A percentile compares a stretch with the other conserved stretches of the same genome.
These are phyloP conservation scores for Haemoproteus tartakovskyi DNA, from an alignment of 169 alveolate genomes.

Conservation along the genomic window DNA sequence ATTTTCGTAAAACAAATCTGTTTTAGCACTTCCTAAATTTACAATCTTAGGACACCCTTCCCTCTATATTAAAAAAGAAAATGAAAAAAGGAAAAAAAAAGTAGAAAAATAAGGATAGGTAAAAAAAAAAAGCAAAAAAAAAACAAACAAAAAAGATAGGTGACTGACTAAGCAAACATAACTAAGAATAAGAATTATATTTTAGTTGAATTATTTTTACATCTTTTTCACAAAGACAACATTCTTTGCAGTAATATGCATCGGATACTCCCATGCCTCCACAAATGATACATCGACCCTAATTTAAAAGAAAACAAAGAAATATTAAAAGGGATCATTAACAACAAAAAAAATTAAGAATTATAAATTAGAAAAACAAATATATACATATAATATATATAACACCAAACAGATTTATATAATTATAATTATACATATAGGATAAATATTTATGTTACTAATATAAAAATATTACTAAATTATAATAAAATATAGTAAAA, in stretches of 20 bases:
- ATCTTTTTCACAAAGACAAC: slow-evolving; percentile 97
- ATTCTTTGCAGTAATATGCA: slow-evolving; percentile 98
- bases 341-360: no score
- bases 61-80: slow-evolving; percentile 71
- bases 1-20: slow-evolving; percentile 96
- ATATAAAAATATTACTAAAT: no score
- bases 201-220: no score
- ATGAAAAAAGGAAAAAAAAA: background rate
- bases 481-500: no score
- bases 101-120: background rate
- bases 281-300: slow-evolving; percentile 98
- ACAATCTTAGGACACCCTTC: slow-evolving; percentile 99
- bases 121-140: background rate
- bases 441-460: no score
- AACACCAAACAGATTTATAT: no score
- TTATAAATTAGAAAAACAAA: no score
- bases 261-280: slow-evolving; percentile 98
- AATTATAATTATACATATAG: no score
- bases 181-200: no score
- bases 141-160: background rate
- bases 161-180: no score
- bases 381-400: background rate
- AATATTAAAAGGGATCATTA: background rate
- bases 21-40: slow-evolving; percentile 96
- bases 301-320: slow-evolving; percentile 10